Evolutionary conservation across 2,329 filamentous ascomycete species (phyloP), one percentile per base, ranked within the genome.

Genomic region (Xylariomycetidae sp.): DNA sequence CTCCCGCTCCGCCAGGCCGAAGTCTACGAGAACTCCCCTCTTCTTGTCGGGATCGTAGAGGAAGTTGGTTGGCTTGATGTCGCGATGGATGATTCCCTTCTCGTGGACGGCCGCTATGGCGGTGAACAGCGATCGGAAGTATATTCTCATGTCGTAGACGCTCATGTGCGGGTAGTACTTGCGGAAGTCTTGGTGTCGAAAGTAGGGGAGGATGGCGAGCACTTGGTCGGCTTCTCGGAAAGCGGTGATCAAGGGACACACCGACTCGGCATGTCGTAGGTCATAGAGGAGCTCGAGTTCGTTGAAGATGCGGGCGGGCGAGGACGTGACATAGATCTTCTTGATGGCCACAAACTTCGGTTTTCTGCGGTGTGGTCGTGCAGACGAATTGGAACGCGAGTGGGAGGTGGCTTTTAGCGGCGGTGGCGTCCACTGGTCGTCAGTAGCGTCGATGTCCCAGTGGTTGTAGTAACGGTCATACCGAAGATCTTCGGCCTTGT

Each of bases 261-360:
- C 89, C 2, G 86, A 87, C 24, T 78, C 73, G 39, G 84, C 94
- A 36, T 83, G 76, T 31, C 84, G 77, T 7, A 98, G 74, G 55
- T 95, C 88, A 56, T 94, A 79, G 15, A 98, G 76, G 15, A 98
- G 73, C 50, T 96, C 90, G 13, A 98, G 79, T 61, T 98, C 92
- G 63, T 98, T 98, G 54, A 94, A 77, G 48, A 98, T 96, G 28
- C 92, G 85, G 18, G 81, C 73, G 0, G 92, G 92, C 47, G 88
- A 95, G 42, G 89, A 95, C 1, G 93, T 98, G 44, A 96, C 92
- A 59, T 98, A 98, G 49, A 98, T 98, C 67, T 98, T 98, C 67
- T 98, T 98, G 61, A 98, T 85, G 14, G 93, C 92, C 42, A 98
- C 93, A 53, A 82, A 96, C 56, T 83, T 85, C 16, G 82, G 69